Evolutionary conservation across 345 rosid species (phyloP).

Genomic region (Acer yangbiense): DNA sequence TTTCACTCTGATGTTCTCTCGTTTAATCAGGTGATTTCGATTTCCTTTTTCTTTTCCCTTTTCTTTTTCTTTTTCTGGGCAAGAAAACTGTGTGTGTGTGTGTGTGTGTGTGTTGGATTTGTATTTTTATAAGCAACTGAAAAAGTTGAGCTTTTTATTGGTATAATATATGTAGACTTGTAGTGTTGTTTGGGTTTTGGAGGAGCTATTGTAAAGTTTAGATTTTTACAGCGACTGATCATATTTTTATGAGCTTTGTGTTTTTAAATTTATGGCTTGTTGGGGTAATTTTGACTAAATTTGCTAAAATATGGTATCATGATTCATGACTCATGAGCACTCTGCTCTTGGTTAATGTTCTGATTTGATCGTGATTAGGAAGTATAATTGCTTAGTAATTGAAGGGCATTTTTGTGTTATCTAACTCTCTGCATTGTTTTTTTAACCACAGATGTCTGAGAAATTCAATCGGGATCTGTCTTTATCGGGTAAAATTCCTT

Average conservation of each 20-base stretch:
- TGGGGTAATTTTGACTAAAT: not conserved
- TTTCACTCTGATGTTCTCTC: conserved; percentile 78
- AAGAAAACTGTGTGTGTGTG: not conserved
- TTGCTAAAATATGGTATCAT: not conserved
- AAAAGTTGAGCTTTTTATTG: not conserved
- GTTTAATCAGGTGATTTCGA: conserved; percentile 65
- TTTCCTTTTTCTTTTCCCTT: not conserved
- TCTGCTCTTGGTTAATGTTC: not conserved
- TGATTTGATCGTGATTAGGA: not conserved
- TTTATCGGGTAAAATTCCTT: conserved; percentile 86
- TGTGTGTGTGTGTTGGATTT: not conserved
- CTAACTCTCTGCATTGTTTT: conserved; percentile 1
- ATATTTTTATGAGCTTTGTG: not conserved
- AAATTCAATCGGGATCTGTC: conserved; percentile 74
- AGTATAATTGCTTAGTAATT: not conserved
- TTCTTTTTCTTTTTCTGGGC: not conserved
- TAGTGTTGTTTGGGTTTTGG: not conserved
- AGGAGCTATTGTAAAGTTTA: conserved; percentile 3
- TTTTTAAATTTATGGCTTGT: not conserved
- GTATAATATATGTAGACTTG: not conserved
- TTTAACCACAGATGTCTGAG: conserved; percentile 84
- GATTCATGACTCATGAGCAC: not conserved
- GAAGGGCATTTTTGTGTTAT: not conserved
- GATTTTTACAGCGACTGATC: not conserved
- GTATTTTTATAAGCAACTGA: not conserved